Percentiles rank a stretch among this genome's conserved stretches.
Conservation (phyloP, 257 asterid species). For the Misopates orontium region DNA sequence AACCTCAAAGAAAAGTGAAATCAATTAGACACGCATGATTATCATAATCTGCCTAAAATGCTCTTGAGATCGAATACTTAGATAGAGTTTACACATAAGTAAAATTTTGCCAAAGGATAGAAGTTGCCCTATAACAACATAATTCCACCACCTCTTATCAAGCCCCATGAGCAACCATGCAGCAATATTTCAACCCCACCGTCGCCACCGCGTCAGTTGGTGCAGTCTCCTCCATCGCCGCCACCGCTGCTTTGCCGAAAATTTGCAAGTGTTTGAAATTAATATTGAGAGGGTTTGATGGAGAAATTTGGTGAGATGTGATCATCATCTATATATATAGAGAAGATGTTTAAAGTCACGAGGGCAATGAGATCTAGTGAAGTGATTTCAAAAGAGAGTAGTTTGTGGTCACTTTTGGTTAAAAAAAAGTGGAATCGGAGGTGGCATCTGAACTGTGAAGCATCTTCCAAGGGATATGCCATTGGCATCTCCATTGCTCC, state of each 20-base stretch:
- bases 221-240: constrained; percentile 16
- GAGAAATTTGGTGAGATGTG: constrained; percentile 30
- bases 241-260: too few relatives aligned
- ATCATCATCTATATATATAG: constrained; percentile 24
- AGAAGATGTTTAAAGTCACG: constrained; percentile 26
- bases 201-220: constrained; percentile 17
- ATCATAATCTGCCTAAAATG: background rate
- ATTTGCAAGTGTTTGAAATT: too few relatives aligned
- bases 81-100: constrained; percentile 16
- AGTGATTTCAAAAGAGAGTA: constrained; percentile 38
- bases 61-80: too few relatives aligned
- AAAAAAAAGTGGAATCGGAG: constrained; percentile 26
- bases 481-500: constrained; percentile 40
- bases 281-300: too few relatives aligned
- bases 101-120: constrained; percentile 79
- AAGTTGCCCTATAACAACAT: constrained; percentile 68
- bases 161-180: constrained; percentile 35
- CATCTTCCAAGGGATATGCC: constrained; percentile 62
- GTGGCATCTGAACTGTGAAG: constrained; percentile 37
- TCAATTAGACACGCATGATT: constrained; percentile 14
- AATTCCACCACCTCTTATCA: constrained; percentile 31
- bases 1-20: constrained; percentile 10
- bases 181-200: too few relatives aligned
- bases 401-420: constrained; percentile 38
- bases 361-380: constrained; percentile 33